Conservation (phyloP, 441 rosid species). For the Syzygium syzygioides region DNA sequence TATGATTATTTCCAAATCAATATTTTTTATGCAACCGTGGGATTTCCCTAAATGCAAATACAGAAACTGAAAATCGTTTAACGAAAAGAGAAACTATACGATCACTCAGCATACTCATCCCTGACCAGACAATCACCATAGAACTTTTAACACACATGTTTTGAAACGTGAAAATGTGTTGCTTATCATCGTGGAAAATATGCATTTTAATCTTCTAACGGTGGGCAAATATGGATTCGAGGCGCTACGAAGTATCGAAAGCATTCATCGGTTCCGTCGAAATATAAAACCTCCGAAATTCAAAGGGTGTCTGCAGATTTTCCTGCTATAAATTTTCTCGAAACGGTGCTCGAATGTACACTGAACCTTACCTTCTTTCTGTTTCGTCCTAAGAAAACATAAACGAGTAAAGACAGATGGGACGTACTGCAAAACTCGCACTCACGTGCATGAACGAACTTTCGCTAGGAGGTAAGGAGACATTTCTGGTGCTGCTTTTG, state of each 20-base stretch:
- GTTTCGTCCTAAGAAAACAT: not conserved
- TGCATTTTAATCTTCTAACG: not conserved
- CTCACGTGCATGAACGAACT: not conserved
- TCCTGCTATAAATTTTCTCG: not conserved
- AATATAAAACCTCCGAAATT: not conserved
- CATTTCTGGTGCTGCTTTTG: not conserved
- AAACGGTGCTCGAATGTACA: not conserved
- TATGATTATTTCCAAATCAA: not conserved
- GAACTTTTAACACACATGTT: not conserved
- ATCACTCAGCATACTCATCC: not conserved
- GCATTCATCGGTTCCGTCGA: not conserved
- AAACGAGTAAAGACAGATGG: not conserved
- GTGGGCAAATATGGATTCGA: not conserved
- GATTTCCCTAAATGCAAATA: not conserved
- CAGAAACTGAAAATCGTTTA: accelerated
- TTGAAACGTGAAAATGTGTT: not conserved
- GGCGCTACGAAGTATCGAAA: not conserved
- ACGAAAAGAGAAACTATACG: not conserved
- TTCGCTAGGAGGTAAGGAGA: not conserved
- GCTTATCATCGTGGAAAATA: not conserved
- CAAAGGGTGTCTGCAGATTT: not conserved
- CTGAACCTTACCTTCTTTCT: not conserved
- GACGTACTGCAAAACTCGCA: not conserved
- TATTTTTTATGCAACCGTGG: accelerated
- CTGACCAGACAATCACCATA: accelerated